Evolutionary conservation across 78 protist species (phyloP).

Genomic region (Planoprotostelium fungivorum): DNA sequence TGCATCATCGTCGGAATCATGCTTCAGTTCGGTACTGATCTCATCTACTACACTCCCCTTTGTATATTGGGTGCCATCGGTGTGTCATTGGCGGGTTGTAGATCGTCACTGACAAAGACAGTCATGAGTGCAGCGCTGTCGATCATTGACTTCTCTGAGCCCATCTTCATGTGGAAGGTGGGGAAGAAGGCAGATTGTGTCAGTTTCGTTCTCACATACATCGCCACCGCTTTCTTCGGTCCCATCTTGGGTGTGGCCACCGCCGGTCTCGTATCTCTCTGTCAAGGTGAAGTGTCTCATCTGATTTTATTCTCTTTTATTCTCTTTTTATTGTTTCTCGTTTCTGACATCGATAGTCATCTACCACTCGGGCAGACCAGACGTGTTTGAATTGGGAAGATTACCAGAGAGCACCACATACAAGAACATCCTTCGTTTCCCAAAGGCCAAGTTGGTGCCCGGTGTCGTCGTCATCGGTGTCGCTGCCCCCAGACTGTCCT

Average conservation of each 20-base stretch:
- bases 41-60: conserved; percentile 40
- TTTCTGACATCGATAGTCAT: conserved; percentile 15
- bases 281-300: not conserved
- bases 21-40: conserved; percentile 22
- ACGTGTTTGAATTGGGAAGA: conserved; percentile 31
- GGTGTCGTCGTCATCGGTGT: conserved; percentile 31
- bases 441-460: conserved; percentile 21
- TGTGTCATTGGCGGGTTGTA: conserved; percentile 21
- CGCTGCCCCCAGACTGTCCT: conserved; percentile 40
- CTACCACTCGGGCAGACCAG: conserved; percentile 46
- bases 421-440: conserved; percentile 30
- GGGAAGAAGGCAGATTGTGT: not conserved
- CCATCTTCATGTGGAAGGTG: not conserved
- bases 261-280: not conserved
- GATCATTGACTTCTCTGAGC: not conserved
- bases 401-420: conserved; percentile 41
- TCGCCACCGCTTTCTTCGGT: not conserved
- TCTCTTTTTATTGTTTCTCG: not conserved
- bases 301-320: too few species aligned
- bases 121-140: not conserved
- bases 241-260: not conserved
- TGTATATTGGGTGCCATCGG: conserved; percentile 46
- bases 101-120: not conserved
- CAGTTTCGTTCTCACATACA: not conserved
- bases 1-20: conserved; percentile 38